Conservation (phyloP, 2,329 filamentous ascomycete species). For the Diaporthe sp. region DNA sequence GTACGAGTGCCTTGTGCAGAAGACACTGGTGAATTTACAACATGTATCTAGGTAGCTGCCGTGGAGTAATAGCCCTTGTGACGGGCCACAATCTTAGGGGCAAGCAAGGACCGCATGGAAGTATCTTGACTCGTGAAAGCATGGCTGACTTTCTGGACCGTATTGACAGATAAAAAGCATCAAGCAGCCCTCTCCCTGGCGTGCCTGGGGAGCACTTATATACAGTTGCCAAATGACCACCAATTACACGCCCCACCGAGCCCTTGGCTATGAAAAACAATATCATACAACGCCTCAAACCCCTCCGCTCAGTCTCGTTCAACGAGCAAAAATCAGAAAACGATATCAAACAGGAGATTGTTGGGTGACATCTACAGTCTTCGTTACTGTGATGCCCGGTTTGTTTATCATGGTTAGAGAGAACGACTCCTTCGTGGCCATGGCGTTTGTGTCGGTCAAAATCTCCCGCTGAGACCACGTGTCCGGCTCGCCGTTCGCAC, state of each 20-base stretch:
- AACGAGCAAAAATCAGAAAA: constrained; percentile 9
- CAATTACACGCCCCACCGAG: not conserved
- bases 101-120: not conserved
- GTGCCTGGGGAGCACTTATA: not conserved
- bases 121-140: not conserved
- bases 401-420: constrained; percentile 33
- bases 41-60: not conserved
- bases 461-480: constrained; percentile 41
- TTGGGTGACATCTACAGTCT: constrained; percentile 37
- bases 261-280: not conserved
- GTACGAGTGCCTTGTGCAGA: not conserved
- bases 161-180: constrained; percentile 12
- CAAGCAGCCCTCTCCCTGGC: not conserved
- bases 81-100: not conserved
- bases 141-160: not conserved
- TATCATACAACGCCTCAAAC: constrained; percentile 1
- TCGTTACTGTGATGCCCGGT: constrained; percentile 40
- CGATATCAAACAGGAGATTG: constrained; percentile 23
- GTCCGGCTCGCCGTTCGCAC: constrained; percentile 24
- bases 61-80: not conserved
- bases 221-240: constrained; percentile 11
- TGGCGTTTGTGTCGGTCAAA: constrained; percentile 24
- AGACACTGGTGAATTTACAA: no score
- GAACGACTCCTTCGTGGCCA: constrained; percentile 30
- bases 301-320: constrained; percentile 8